Evolutionary conservation across 257 asterid genomes (phyloP), one percentile per base, ranked within the genome.

Genomic region (Oldenlandia corymbosa): DNA sequence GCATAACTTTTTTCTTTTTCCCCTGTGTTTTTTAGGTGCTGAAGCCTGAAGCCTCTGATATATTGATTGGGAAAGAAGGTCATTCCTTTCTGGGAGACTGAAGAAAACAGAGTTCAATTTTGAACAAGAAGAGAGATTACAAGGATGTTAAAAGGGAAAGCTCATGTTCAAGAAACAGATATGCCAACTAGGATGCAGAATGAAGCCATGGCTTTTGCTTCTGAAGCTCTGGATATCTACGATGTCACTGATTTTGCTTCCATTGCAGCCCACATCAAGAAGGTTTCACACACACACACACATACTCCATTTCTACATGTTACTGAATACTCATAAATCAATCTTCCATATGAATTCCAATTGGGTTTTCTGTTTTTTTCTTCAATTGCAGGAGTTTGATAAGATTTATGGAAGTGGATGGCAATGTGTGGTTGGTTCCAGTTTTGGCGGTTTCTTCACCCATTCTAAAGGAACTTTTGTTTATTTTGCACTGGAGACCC

Each of bases 391-490:
- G 97, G 97, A 89, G 64, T 85, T 89, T 74, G 97, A 89, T 76
- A 73, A 52, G 24, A 76, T 65, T 66, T 87, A 89, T 79, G 97
- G 90, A 60, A 57, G 58, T 76, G 97, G 97, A 60, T 87, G 97
- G 97, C 97, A 84, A 78, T 87, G 95, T 61, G 94, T 89, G 71
- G 97, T 87, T 74, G 97, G 97, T 55, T 81, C 91, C 50, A 80
- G 87, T 79, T 89, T 89, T 71, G 94, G 97, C 27, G 87, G 94
- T 68, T 89, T 84, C 53, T 89, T 89, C 85, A 87, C 94, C 5
- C 97, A 87, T 59, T 65, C 70, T 4, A 79, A 78, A 79, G 95
- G 95, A 78, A 77, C 85, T 68, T 89, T 87, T 82, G 83, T 87
- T 66, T 87, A 90, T 69, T 90, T 90, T 77, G 84, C 94, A 43